Base-by-base conservation (phyloP, 164 flowering plant genomes). In the grape (Vitis vinifera) region DNA sequence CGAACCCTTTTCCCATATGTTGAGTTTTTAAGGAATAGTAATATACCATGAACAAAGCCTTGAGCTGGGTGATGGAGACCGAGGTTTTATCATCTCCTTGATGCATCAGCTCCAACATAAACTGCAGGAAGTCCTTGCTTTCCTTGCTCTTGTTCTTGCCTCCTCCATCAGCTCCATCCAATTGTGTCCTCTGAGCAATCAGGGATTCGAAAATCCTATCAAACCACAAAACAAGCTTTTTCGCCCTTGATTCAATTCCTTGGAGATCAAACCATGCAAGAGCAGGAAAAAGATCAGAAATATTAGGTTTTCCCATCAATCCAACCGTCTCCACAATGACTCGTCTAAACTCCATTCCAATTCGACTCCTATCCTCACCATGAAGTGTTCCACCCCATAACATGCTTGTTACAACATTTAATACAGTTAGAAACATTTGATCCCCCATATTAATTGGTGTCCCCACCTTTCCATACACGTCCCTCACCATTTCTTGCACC, bases 201-300 rank as follows among this genome's bases (percentile, higher is more conserved):
- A 64, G 57, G 3, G 48, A n/a, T 7, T 79, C 56, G 16, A 82
- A 52, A 11, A 76, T 53, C 11, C 60, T n/a, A 2, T 76, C 79
- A 11, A 62, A 29, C 73, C 55, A 16, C 8, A 2, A 2, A 3
- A 37, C 0, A 6, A 71, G 9, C 63, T 63, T 30, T 66, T 68
- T 70, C 53, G 31, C 15, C 6, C 55, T 16, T 61, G 66, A 68
- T 53, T 58, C 81, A 1, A 79, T 17, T 4, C 82, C 83, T 52
- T 79, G 79, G 9, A 79, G 3, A 64, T 80, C 85, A 51, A 80
- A 78, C 71, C 66, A 10, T 0, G 76, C 65, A 5, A 82, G 72
- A 47, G 57, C 17, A 0, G 83, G 81, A 50, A 75, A 76, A 4
- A 80, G 30, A 52, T 83, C 78, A 0, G 80, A 83, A 51, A 82